These are phyloP conservation scores for Dioscorea cayenensis DNA, from an alignment of 116 monocot genomes.

Conservation along the genomic window DNA sequence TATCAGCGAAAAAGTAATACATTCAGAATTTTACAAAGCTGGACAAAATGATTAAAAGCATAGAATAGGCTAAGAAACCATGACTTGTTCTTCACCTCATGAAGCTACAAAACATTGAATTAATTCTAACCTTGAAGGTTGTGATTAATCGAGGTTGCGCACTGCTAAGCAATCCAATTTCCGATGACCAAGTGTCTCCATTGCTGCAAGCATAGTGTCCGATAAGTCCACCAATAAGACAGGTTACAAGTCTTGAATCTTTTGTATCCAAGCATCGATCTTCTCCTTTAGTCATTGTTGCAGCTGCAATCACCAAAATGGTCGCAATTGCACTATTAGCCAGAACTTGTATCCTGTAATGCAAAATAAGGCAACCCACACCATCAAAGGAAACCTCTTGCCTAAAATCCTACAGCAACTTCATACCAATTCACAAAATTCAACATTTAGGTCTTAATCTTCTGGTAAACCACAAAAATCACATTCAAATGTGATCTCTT, in stretches of 20 bases:
- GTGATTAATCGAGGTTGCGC: slow-evolving; percentile 53
- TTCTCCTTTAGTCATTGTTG: slow-evolving; percentile 27
- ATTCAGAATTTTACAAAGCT: too few relatives aligned
- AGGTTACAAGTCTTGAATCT: slow-evolving; percentile 35
- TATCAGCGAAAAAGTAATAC: not conserved
- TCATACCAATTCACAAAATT: not conserved
- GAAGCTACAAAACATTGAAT: too few relatives aligned
- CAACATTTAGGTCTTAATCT: too few relatives aligned
- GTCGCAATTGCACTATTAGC: slow-evolving; percentile 60
- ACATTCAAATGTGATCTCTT: too few relatives aligned
- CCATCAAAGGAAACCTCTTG: not conserved
- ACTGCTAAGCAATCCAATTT: slow-evolving; percentile 58
- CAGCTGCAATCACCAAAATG: slow-evolving; percentile 28
- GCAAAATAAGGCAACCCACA: not conserved
- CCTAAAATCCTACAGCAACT: not conserved
- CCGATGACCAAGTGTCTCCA: slow-evolving; percentile 30
- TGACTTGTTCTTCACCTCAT: too few relatives aligned
- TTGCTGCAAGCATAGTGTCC: slow-evolving; percentile 62
- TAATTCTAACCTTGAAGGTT: slow-evolving; percentile 38
- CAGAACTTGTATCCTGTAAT: slow-evolving; percentile 54
- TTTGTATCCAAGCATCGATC: slow-evolving; percentile 54
- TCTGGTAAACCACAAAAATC: too few relatives aligned
- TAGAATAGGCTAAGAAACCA: too few relatives aligned
- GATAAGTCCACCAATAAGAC: slow-evolving; percentile 48
- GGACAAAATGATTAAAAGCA: too few relatives aligned